Evolutionary conservation across 2,329 filamentous ascomycete genomes (phyloP), one percentile per base, ranked within the genome.

Genomic region (Cladophialophora yegresii): DNA sequence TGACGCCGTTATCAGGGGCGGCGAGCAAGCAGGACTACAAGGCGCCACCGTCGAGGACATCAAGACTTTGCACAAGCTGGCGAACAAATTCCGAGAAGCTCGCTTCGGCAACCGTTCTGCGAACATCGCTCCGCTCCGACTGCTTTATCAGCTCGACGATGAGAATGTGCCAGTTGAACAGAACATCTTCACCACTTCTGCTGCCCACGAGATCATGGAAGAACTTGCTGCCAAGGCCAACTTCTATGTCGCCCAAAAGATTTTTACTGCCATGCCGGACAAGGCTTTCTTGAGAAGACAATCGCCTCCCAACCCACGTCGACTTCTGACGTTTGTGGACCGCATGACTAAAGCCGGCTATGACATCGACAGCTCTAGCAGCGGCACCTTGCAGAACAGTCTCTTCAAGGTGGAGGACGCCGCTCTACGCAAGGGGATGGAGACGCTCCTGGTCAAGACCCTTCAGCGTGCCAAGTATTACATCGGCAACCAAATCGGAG

Each of bases 401-500:
- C 82, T 99, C 54, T 98, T 97, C 85, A 91, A 91, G 78, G 87
- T 99, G 49, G 88, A 96, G 54, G 92, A 99, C 76, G 79, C 86
- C 40, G 92, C 96, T 70, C 83, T 97, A 68, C 90, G 95, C 73
- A 96, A 96, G 80, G 95, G 95, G 68, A 96, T 99, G 91, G 95
- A 99, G 83, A 97, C 93, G 1, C 82, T 98, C 32, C 83, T 98
- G 36, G 84, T 96, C 77, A 99, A 99, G 82, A 89, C 92, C 43
- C 96, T 98, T 92, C 89, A 91, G 73, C 90, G 93, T 67, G 95
- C 93, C 74, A 98, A 97, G 78, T 99, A 99, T 81, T 96, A 88
- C 74, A 89, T 98, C 71, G 85, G 89, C 61, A 87, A 90, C 74
- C 96, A 92, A 82, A 87, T 89, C 36, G 79, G 86, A 49, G 88